Evolutionary conservation across 2,329 filamentous ascomycete species (phyloP).

Genomic region (Neofusicoccum parvum): DNA sequence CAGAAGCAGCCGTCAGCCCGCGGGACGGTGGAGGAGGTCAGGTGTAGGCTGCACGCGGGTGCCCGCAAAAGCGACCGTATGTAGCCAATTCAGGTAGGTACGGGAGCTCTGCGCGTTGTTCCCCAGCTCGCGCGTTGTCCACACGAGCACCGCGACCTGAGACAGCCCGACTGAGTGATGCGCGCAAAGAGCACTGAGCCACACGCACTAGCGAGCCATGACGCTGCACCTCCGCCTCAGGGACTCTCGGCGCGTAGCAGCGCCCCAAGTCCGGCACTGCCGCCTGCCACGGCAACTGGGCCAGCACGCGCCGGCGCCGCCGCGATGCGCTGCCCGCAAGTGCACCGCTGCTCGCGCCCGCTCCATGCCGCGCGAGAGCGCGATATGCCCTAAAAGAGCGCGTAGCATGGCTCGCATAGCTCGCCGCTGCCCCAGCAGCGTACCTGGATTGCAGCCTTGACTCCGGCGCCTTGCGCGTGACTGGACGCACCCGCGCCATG

Average conservation of each 20-base stretch:
- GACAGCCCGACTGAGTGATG: neutral
- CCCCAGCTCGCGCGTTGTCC: neutral
- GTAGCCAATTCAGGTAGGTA: neutral
- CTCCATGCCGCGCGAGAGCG: too few relatives aligned
- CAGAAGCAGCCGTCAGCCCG: conserved; percentile 6
- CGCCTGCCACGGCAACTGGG: neutral
- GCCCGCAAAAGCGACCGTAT: neutral
- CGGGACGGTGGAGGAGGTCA: conserved; percentile 4
- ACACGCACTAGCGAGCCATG: conserved; percentile 13
- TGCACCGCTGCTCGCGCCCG: neutral
- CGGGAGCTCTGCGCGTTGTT: conserved; percentile 6
- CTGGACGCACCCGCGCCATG: neutral
- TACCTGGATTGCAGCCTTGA: conserved; percentile 17
- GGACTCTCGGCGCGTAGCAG: conserved; percentile 17
- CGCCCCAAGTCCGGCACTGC: neutral
- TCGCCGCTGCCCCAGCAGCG: conserved; percentile 5
- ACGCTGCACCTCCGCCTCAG: conserved; percentile 15
- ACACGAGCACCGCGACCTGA: neutral
- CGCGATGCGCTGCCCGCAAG: neutral
- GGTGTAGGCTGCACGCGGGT: conserved; percentile 12
- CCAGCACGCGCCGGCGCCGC: neutral
- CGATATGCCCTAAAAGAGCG: too few relatives aligned
- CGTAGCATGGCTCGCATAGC: neutral
- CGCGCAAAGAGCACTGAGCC: conserved; percentile 7
- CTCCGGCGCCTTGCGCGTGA: conserved; percentile 12